Conservation (phyloP, 2,329 filamentous ascomycete genomes). For the Claviceps quebecensis region DNA sequence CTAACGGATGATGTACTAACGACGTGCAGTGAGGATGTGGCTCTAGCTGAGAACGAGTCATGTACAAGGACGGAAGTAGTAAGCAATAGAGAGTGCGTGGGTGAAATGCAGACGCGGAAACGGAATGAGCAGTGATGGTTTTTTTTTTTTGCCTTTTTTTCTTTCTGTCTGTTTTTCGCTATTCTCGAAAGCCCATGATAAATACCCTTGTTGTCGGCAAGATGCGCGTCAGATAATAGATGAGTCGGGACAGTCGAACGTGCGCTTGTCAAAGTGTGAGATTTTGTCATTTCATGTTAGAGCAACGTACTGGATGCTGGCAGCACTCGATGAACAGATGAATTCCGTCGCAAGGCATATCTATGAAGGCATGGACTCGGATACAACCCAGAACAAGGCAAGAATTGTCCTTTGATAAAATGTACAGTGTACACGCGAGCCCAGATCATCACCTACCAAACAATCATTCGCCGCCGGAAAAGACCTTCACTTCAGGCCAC, state of each 20-base stretch:
- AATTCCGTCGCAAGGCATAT: no score
- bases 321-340: no score
- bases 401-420: no score
- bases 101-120: background rate
- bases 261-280: background rate
- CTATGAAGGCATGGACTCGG: no score
- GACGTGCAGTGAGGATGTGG: background rate
- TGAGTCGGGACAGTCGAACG: background rate
- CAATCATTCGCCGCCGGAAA: no score
- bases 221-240: background rate
- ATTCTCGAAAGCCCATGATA: slow-evolving; percentile 22
- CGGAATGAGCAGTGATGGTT: background rate
- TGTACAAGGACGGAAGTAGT: background rate
- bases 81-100: background rate
- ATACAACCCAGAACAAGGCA: no score
- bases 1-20: background rate
- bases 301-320: no score
- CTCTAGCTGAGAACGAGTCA: background rate
- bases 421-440: no score
- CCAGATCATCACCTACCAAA: no score
- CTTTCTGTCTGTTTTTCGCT: background rate
- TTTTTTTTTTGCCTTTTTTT: background rate
- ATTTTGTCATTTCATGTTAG: background rate
- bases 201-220: slow-evolving; percentile 19
- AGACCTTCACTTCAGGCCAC: no score